Evolutionary conservation across 495 filamentous ascomycete species (phyloP), one percentile per base, ranked within the genome.

Genomic region (Xylaria curta): DNA sequence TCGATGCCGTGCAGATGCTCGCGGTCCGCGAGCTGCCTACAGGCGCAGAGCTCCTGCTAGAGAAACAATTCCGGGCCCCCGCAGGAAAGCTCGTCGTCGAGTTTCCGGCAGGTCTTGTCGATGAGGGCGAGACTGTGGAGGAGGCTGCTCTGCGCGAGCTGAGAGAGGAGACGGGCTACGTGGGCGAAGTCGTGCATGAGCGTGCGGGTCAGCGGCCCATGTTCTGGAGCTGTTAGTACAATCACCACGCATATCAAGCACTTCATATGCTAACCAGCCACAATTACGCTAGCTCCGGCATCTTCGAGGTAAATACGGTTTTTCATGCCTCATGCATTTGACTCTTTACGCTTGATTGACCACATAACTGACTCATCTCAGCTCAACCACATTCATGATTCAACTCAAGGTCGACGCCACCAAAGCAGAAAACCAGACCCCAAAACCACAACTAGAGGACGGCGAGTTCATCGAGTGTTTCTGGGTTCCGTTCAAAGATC

Each of bases 131-230:
- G 77, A 89, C 87, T 0, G 85, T 89, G 0, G 91, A 92, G 72
- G 82, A 90, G 72, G 91, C 90, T 73, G 92, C 92, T 3, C 83
- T 93, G 36, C 85, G 92, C 28, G 92, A 95, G 75, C 83, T 96
- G 67, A 89, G 87, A 69, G 93, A 96, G 79, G 93, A 96, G 81
- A 95, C 93, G 0, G 93, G 93, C 3, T 95, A 94, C 77, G 82
- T 90, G 40, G 93, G 93, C 38, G 84, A 87, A 24, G 86, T 89
- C 3, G 61, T 80, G 24, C 64, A 54, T 59, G 71, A 65, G 49
- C 70, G 60, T 0, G 38, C 33, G 8, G 78, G 75, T 10, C 74
- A 83, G 85, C 40, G 92, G 85, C 78, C 87, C 85, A 81, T 93
- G 17, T 92, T 94, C 88, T 94, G 90, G 66, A 93, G 93, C 76